These are phyloP conservation scores for Hypoxylon rickii DNA, from an alignment of 495 filamentous ascomycete genomes.

Conservation along the genomic window DNA sequence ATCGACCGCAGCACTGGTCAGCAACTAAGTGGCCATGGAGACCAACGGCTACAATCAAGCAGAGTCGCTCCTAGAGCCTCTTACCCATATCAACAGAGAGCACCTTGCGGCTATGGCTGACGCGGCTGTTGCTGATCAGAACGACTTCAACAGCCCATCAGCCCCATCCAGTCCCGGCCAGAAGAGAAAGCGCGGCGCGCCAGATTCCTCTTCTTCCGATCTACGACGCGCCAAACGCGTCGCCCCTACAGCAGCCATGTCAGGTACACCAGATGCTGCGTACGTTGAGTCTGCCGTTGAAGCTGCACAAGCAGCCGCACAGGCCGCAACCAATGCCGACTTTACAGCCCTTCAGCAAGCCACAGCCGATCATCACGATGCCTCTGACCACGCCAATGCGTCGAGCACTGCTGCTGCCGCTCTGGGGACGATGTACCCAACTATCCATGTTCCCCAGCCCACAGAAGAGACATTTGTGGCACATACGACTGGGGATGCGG, in stretches of 20 bases:
- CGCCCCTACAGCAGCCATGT: constrained; percentile 46
- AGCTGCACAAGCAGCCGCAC: constrained; percentile 52
- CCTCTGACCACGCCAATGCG: constrained; percentile 51
- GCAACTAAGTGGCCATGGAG: constrained; percentile 33
- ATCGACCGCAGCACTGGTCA: constrained; percentile 18
- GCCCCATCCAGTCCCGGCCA: constrained; percentile 43
- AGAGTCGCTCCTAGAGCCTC: constrained; percentile 42
- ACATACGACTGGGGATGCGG: constrained; percentile 42
- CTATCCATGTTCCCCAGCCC: constrained; percentile 70
- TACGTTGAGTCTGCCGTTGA: constrained; percentile 52
- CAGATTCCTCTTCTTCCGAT: constrained; percentile 50
- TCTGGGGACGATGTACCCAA: constrained; percentile 63
- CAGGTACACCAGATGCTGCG: constrained; percentile 41
- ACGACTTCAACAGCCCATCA: constrained; percentile 35
- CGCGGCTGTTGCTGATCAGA: constrained; percentile 47
- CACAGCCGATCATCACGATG: constrained; percentile 49
- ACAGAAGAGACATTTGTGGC: constrained; percentile 71
- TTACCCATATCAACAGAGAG: constrained; percentile 33
- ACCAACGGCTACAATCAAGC: constrained; percentile 39
- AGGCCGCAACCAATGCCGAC: constrained; percentile 47
- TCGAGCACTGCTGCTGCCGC: constrained; percentile 75
- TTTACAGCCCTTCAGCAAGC: constrained; percentile 56
- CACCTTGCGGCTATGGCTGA: constrained; percentile 49
- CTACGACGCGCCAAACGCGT: constrained; percentile 50
- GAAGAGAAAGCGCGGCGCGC: constrained; percentile 52